Base-by-base conservation (phyloP, 2,329 filamentous ascomycete genomes). In the Epichloe amarillans region DNA sequence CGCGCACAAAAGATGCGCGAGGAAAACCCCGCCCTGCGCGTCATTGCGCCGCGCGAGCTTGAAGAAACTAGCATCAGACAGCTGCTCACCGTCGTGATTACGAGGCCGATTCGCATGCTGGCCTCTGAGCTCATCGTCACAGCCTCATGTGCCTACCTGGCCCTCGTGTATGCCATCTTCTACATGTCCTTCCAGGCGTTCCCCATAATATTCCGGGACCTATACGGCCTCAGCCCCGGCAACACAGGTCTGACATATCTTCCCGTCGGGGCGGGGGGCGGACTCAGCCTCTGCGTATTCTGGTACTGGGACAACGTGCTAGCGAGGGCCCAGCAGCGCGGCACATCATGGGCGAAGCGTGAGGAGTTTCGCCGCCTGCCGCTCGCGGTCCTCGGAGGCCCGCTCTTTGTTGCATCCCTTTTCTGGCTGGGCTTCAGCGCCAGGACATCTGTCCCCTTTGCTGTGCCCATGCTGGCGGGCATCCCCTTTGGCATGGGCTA, bases 111-210 rank as follows among this genome's bases (percentile, higher is more conserved):
- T 4, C 74, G 83, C 30, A 91, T 91, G 86, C 70, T 84, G 30
- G 41, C 76, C 47, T 82, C 76, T 41, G 87, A 93, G 61, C 81
- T 83, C 46, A 84, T 91, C 46, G 84, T 91, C 7, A 71, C 81
- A 17, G 83, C 80, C 46, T 79, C 77, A 0, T 88, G 82, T 62
- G 61, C 79, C 60, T 90, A 88, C 64, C 71, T 89, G 10, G 80
- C 86, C 33, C 71, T 90, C 33, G 74, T 81, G 35, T 91, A 88
- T 60, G 75, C 71, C 48, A 76, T 78, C 56, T 77, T 79, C 60
- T 78, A 78, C 71, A 86, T 91, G 67, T 88, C 80, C 61, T 88
- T 91, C 58, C 80, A 88, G 62, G 83, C 84, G 1, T 90, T 83
- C 62, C 82, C 82, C 2, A 72, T 83, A 52, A 84, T 89, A 55